Evolutionary conservation across 371 early-diverging fungal genomes (phyloP).

Genomic region (Circinella minor): DNA sequence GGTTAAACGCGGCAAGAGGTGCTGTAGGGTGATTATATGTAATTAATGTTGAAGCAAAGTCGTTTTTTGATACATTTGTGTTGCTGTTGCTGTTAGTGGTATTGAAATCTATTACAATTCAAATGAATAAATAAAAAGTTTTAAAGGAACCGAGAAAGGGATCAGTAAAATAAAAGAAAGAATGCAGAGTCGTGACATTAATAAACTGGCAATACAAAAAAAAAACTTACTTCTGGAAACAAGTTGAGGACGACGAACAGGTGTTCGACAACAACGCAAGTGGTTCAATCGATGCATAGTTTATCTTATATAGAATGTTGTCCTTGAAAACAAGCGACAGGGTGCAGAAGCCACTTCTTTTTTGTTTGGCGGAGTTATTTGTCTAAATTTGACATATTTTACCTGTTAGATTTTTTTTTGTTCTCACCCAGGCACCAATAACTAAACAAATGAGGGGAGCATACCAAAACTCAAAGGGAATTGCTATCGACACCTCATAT

Average conservation of each 20-base stretch:
- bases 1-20: constrained; percentile 35
- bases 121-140: background rate
- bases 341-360: background rate
- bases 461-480: too few species aligned
- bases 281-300: constrained; percentile 11
- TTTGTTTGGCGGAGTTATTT: background rate
- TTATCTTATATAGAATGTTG: background rate
- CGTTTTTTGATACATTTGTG: background rate
- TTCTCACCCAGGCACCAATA: too few species aligned
- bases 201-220: too few species aligned
- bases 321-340: constrained; percentile 16
- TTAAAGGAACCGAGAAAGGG: background rate
- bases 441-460: too few species aligned
- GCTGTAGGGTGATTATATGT: constrained; percentile 44
- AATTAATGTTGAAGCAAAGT: constrained; percentile 18
- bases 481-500: too few species aligned
- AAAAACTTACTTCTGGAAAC: background rate
- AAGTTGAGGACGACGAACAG: constrained; percentile 1
- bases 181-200: background rate
- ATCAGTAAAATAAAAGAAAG: background rate
- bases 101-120: background rate
- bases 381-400: too few species aligned
- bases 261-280: background rate
- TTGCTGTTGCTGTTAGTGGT: background rate
- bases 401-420: too few species aligned